Evolutionary conservation across 805 yeast genomes (phyloP), one percentile per base, ranked within the genome.

Genomic region (Lipomyces sp.): DNA sequence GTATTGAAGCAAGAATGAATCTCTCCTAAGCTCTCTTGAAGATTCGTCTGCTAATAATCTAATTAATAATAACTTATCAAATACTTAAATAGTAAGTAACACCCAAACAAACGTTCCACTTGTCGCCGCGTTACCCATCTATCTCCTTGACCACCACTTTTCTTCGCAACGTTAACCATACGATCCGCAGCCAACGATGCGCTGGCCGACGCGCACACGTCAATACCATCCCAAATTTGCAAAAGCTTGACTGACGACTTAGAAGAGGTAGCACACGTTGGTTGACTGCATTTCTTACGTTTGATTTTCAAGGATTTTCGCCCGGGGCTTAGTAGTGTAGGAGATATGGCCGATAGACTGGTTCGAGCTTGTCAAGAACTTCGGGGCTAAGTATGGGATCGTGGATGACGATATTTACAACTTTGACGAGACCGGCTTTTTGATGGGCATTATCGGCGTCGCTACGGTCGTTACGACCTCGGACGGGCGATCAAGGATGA

Each of bases 241-340:
- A 8, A 7, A 48, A 4, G 53, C 53, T 48, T 24, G 24, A 24
- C 24, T 6, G 53, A 18, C 7, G 7, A n/a, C n/a, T 18, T 18
- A 4, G 24, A 48, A 24, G 53, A 48, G 30, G 4, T n/a, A n/a
- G n/a, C n/a, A n/a, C n/a, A n/a, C n/a, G n/a, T n/a, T n/a, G n/a
- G 53, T 60, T 53, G 34, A 60, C 18, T 24, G 53, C 32, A 37
- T 53, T 13, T n/a, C 24, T 60, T 10, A 57, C 35, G 4, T 24
- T 60, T 33, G 35, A 53, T 56, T 56, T 30, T 18, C 58, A 57
- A 60, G 57, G 58, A 37, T 60, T 50, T 53, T 30, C 58, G 42
- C 63, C 63, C 33, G n/a, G 32, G 32, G 42, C 59, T 56, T 4
- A 39, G 7, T 56, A 34, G 37, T 56, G 59, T 56, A 4, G 59